phyloP scores from a whole-genome alignment of 2,329 filamentous ascomycete genomes.

The Aureobasidium sp. region DNA sequence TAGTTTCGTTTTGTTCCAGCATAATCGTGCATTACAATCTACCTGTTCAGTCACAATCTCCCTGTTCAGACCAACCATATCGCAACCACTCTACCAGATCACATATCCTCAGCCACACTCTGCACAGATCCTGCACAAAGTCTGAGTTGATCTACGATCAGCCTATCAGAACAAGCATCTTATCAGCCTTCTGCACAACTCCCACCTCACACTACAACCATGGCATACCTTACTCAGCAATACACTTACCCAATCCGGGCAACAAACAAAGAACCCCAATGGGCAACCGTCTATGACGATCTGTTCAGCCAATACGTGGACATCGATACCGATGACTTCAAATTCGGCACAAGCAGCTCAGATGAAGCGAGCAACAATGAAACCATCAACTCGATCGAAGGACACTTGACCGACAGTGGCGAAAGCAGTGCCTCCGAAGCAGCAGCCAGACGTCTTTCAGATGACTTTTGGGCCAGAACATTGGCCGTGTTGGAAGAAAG shows the following conservation, averaged over 20 bases:
- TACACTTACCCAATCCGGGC: slow-evolving; percentile 18
- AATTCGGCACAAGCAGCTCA: slow-evolving; percentile 32
- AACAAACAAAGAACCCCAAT: slow-evolving; percentile 44
- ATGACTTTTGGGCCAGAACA: slow-evolving; percentile 47
- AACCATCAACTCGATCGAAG: background rate
- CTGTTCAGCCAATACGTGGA: slow-evolving; percentile 58
- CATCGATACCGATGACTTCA: slow-evolving; percentile 47
- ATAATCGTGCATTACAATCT: slow-evolving; percentile 4
- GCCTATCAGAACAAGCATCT: background rate
- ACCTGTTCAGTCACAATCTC: background rate
- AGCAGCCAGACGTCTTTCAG: slow-evolving; percentile 16
- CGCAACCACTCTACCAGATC: background rate
- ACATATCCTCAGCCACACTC: background rate
- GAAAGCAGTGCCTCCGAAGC: background rate
- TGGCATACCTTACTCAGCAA: slow-evolving; percentile 9
- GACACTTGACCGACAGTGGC: background rate
- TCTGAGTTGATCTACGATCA: background rate
- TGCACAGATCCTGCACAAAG: background rate
- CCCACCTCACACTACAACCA: background rate
- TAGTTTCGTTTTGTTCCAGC: slow-evolving; percentile 2
- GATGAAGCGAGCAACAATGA: slow-evolving; percentile 4
- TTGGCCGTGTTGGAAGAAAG: slow-evolving; percentile 43
- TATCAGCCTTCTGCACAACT: background rate
- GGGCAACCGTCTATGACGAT: slow-evolving; percentile 50
- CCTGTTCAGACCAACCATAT: background rate